phyloP scores from a whole-genome alignment of 192 early-diverging fungal genomes.

The Backusella sp. region DNA sequence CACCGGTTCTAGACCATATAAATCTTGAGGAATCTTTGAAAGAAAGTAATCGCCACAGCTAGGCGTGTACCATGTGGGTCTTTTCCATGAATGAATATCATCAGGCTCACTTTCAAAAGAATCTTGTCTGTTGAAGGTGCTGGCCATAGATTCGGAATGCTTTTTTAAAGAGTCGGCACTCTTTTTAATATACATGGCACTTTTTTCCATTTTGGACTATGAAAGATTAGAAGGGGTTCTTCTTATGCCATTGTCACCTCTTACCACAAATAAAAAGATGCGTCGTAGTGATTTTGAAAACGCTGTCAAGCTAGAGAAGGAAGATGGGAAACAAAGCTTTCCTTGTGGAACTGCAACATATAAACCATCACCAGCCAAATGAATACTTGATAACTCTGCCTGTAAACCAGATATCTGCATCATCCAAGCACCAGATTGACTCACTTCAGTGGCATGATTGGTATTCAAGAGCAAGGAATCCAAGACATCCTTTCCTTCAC shows the following conservation, averaged over 20 bases:
- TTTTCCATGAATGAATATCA: background rate
- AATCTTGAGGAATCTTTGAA: background rate
- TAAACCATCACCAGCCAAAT: too few relatives aligned
- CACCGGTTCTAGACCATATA: background rate
- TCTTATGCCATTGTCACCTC: background rate
- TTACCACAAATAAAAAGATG: background rate
- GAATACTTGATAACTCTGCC: too few relatives aligned
- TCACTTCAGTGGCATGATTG: too few relatives aligned
- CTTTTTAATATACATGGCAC: background rate
- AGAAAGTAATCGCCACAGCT: background rate
- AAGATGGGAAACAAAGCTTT: too few relatives aligned
- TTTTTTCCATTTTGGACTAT: background rate
- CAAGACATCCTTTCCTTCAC: too few relatives aligned
- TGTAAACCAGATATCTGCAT: too few relatives aligned
- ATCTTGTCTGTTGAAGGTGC: background rate
- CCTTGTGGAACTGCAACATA: too few relatives aligned
- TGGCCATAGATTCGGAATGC: background rate
- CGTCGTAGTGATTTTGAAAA: background rate
- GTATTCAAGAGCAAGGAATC: too few relatives aligned
- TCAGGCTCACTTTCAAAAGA: background rate
- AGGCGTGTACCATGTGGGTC: background rate
- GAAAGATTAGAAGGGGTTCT: background rate
- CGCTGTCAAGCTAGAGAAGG: background rate
- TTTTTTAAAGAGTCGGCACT: background rate
- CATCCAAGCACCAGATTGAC: too few relatives aligned